Evolutionary conservation across 441 rosid species (phyloP), one percentile per base, ranked within the genome.

Genomic region (Kokia cookei): DNA sequence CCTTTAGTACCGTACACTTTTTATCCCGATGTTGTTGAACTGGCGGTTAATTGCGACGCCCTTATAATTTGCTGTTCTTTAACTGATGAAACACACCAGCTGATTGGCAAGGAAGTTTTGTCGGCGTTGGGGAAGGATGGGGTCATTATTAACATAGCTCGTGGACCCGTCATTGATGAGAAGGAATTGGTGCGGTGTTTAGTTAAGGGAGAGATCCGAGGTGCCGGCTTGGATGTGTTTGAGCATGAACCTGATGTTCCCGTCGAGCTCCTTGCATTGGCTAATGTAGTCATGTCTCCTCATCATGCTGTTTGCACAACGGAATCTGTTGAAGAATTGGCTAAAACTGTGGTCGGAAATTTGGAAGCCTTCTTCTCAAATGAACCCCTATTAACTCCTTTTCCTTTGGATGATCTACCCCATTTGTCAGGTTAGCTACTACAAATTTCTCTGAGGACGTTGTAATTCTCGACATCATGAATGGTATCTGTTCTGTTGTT

Each of bases 221-320:
- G 87, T 3, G 85, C 85, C 17, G 87, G 85, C 15, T 80, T 84
- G 77, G 85, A 84, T 65, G 87, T 84, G 74, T 82, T 80, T 55
- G 85, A 84, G 78, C 72, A 82, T n/a, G 85, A 82, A 67, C 84
- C 84, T 29, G 24, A 19, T 66, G 82, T 84, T 71, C 84, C 87
- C 2, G 6, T 27, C 32, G 79, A 84, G 73, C 83, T 84, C 54
- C 64, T 74, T 65, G 79, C 13, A 7, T 50, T 80, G 35, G 87
- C 80, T 9, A 80, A 78, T 48, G 81, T 84, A 6, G 79, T 79
- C 19, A 57, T 80, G 54, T 58, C 85, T 0, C 85, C 85, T 0
- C 85, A 79, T 53, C 29, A 8, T 13, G 80, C 81, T 67, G 75
- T 75, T 14, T 54, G 3, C 17, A 76, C 85, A 0, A 45, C 26